Evolutionary conservation across 768 basidiomycete species (phyloP), one percentile per base, ranked within the genome.

Genomic region (Russula earlei): DNA sequence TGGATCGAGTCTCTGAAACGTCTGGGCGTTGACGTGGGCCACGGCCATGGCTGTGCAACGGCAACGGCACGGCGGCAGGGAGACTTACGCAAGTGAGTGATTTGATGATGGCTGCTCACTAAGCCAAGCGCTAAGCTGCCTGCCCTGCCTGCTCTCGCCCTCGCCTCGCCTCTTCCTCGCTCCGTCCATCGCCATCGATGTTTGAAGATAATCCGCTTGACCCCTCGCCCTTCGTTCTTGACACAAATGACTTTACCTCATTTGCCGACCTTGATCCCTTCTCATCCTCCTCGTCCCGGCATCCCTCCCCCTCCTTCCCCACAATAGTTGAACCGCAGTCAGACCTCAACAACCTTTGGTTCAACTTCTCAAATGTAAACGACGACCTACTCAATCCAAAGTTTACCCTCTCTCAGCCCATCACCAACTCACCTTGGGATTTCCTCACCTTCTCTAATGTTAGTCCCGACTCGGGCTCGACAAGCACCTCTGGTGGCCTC

Each of bases 1-100:
- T 2, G 96, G 95, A 64, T 97, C 92, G 0, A 99, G 77, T 14
- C 91, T 84, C 64, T 91, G 87, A 71, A 94, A 94, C 31, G 85
- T 81, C 56, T 62, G n/a, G n/a, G n/a, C n/a, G n/a, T n/a, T 59
- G 8, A 68, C 67, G 52, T 64, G 66, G 40, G 67, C 62, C 31
- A 52, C 47, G 3, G 52, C 1, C 17, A 22, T 44, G 11, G 37
- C 1, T 10, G 34, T 15, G 25, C n/a, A n/a, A n/a, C 8, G 25
- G 44, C 15, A n/a, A n/a, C 25, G 44, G 10, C 25, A 45, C 27
- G 25, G 15, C 8, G 6, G 15, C 10, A 15, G n/a, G 3, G n/a
- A 7, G 14, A 37, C 14, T n/a, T 8, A 19, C 34, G 34, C 34
- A 36, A 36, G 34, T 4, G 34, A 4, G 14, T 11, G 7, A 33